Percentiles rank a stretch among this genome's conserved stretches.
Evolutionary conservation across 306 rosid species (phyloP).

Genomic region (Argentina anserina): DNA sequence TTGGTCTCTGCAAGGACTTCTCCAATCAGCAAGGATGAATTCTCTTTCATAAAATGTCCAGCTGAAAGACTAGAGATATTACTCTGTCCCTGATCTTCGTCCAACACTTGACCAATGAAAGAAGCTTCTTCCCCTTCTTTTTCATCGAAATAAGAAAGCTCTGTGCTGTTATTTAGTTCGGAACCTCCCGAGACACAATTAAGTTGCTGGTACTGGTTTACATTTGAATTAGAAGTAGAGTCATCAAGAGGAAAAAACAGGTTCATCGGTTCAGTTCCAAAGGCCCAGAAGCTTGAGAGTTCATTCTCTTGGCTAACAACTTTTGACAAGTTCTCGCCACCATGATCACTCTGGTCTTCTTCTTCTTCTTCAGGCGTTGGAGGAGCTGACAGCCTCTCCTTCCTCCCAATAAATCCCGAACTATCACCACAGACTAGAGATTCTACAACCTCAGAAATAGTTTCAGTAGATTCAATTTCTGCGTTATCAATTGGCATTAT

Average conservation of each 20-base stretch:
- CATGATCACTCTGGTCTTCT: constrained; percentile 25
- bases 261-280: constrained; percentile 28
- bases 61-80: constrained; percentile 11
- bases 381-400: constrained; percentile 38
- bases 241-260: constrained; percentile 22
- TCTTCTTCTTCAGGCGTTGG: constrained; percentile 22
- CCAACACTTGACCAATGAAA: constrained; percentile 6
- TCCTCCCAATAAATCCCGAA: constrained; percentile 24
- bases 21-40: constrained; percentile 1
- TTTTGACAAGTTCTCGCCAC: constrained; percentile 18
- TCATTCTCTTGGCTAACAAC: constrained; percentile 15
- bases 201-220: constrained; percentile 18
- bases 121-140: constrained; percentile 4
- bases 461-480: constrained; percentile 36
- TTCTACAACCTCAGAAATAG: constrained; percentile 21
- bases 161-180: constrained; percentile 8
- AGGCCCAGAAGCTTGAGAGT: constrained; percentile 5
- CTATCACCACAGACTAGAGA: constrained; percentile 31
- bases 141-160: neutral
- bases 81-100: constrained; percentile 18
- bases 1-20: constrained; percentile 20
- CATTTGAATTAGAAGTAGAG: constrained; percentile 12
- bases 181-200: constrained; percentile 23
- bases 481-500: constrained; percentile 27
- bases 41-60: neutral